Evolutionary conservation across 2,329 filamentous ascomycete genomes (phyloP).

Genomic region (Aspergillus carbonarius): DNA sequence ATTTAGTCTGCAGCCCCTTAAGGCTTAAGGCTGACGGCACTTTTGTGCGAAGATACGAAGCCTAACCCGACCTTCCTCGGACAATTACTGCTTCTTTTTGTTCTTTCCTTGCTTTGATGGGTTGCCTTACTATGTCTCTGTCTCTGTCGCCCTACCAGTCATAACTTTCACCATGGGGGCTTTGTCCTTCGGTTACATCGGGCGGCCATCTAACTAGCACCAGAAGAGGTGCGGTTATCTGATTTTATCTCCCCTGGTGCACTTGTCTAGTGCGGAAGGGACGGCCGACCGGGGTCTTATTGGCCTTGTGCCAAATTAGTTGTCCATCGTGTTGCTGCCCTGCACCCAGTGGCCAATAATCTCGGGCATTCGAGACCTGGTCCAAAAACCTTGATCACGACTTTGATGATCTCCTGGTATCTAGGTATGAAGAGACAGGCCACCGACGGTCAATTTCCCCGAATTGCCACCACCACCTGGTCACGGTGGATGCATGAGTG

Average conservation of each 20-base stretch:
- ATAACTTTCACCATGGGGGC: not conserved
- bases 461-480: slow-evolving; percentile 17
- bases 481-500: slow-evolving; percentile 16
- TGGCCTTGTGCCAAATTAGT: not conserved
- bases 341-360: not conserved
- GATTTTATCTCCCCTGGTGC: not conserved
- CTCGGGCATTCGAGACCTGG: not conserved
- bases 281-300: not conserved
- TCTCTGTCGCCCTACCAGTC: not conserved
- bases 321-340: slow-evolving; percentile 1
- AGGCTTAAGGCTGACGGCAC: slow-evolving; percentile 38
- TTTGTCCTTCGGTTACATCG: not conserved
- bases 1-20: slow-evolving; percentile 32
- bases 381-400: not conserved
- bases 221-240: not conserved
- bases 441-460: slow-evolving; percentile 5
- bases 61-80: slow-evolving; percentile 15
- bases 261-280: not conserved
- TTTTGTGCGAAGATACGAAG: slow-evolving; percentile 7
- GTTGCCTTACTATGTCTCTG: not conserved
- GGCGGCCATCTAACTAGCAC: not conserved
- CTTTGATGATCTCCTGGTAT: slow-evolving; percentile 3
- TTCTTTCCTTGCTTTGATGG: not conserved
- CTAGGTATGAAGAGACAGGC: not conserved
- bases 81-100: not conserved